A percentile compares a stretch with the other conserved stretches of the same genome.
Evolutionary conservation across 768 basidiomycete species (phyloP).

Genomic region (Russula sp.): DNA sequence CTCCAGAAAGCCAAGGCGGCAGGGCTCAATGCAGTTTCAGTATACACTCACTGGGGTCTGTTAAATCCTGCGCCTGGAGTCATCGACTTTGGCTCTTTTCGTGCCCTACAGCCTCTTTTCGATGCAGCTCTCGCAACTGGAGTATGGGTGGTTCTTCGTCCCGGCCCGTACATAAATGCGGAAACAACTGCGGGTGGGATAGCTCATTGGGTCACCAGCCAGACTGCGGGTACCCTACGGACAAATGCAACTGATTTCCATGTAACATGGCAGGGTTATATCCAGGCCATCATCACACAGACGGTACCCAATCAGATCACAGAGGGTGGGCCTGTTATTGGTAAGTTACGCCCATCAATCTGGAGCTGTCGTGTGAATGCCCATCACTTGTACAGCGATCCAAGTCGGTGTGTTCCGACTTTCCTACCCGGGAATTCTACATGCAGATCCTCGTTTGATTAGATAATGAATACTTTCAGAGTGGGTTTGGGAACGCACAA

Average conservation of each 20-base stretch:
- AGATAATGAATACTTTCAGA: conserved; percentile 76
- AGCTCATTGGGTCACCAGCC: conserved; percentile 60
- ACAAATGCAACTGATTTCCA: conserved; percentile 68
- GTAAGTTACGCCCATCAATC: conserved; percentile 30
- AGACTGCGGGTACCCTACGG: conserved; percentile 58
- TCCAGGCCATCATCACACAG: conserved; percentile 53
- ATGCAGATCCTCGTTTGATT: neutral
- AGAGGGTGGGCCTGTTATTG: conserved; percentile 67
- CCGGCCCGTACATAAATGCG: conserved; percentile 72
- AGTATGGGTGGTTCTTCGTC: conserved; percentile 72
- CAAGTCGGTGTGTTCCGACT: conserved; percentile 41
- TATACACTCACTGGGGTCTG: conserved; percentile 77
- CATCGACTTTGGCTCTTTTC: conserved; percentile 64
- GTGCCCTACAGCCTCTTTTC: conserved; percentile 61
- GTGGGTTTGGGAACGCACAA: conserved; percentile 33
- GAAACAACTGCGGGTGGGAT: conserved; percentile 76
- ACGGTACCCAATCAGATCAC: conserved; percentile 62
- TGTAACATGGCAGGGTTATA: conserved; percentile 65
- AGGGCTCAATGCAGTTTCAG: conserved; percentile 69
- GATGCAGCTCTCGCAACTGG: conserved; percentile 69
- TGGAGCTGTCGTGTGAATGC: neutral
- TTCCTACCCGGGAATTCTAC: neutral
- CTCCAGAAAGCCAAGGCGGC: conserved; percentile 76
- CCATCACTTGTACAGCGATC: conserved; percentile 33
- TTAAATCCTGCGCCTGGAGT: conserved; percentile 69